phyloP scores from a whole-genome alignment of 2,329 filamentous ascomycete genomes.

The Pezicula carpinea region DNA sequence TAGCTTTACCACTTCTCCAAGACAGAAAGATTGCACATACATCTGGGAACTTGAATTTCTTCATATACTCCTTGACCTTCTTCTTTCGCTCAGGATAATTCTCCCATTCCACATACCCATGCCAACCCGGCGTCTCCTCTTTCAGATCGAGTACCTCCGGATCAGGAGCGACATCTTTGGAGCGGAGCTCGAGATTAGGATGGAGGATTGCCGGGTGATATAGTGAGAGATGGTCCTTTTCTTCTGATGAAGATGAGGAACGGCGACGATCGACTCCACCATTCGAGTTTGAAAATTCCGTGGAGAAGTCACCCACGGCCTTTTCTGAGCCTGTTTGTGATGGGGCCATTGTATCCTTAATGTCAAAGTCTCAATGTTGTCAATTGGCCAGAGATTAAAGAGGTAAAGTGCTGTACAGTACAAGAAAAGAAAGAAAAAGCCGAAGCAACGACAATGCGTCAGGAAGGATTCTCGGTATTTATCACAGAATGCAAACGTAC shows the following conservation, averaged over 20 bases:
- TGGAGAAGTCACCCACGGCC: no score
- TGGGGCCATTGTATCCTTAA: no score
- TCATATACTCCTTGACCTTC: conserved; percentile 50
- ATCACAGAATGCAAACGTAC: no score
- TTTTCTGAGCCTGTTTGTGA: no score
- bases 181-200: conserved; percentile 1
- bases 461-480: no score
- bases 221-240: neutral
- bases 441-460: no score
- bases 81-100: conserved; percentile 64
- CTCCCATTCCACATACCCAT: conserved; percentile 62
- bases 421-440: no score
- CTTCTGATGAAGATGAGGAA: neutral
- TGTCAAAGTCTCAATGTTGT: no score
- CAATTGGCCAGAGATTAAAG: no score
- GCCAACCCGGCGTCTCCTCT: conserved; percentile 3
- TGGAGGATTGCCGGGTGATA: neutral
- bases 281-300: no score
- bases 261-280: no score
- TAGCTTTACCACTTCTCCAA: neutral
- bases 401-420: no score
- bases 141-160: neutral
- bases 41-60: conserved; percentile 43
- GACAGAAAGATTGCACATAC: conserved; percentile 14
- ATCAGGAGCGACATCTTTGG: conserved; percentile 1